phyloP scores from a whole-genome alignment of 1,284 basidiomycete species.

The Austroboletus novae-zelandiae region DNA sequence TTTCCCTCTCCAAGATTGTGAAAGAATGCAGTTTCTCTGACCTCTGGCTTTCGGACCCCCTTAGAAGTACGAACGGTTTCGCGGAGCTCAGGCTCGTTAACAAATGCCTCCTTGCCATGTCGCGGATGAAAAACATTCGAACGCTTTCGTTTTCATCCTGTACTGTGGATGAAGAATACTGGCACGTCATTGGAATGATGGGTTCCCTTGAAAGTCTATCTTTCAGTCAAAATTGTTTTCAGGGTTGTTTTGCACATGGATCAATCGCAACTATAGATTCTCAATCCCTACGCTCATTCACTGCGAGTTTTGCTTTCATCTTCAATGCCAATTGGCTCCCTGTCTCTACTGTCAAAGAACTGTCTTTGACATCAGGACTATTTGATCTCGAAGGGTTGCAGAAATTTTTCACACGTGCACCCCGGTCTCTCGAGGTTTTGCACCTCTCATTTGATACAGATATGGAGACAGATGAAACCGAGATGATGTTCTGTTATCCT shows the following conservation, averaged over 20 bases:
- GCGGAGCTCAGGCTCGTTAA: background rate
- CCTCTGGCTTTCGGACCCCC: too few relatives aligned
- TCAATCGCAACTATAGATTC: background rate
- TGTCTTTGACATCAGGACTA: background rate
- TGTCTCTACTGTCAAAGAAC: conserved; percentile 3
- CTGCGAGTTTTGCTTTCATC: background rate
- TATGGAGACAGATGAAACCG: background rate
- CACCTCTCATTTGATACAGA: background rate
- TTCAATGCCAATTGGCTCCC: background rate
- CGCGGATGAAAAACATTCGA: conserved; percentile 18
- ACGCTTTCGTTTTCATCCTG: conserved; percentile 8
- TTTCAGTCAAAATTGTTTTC: conserved; percentile 6
- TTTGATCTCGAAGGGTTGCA: too few relatives aligned
- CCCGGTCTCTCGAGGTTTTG: background rate
- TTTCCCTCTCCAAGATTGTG: conserved; percentile 10
- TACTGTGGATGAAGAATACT: conserved; percentile 11
- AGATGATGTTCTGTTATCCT: background rate
- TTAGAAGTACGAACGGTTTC: background rate
- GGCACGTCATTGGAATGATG: conserved; percentile 11
- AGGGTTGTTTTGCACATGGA: background rate
- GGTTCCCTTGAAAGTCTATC: conserved; percentile 13
- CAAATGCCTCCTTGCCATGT: conserved; percentile 6
- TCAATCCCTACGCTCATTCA: conserved; percentile 1
- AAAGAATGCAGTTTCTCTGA: too few relatives aligned
- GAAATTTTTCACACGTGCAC: background rate